Evolutionary conservation across 139 green algal species (phyloP).

Genomic region (Desmodesmus armatus): DNA sequence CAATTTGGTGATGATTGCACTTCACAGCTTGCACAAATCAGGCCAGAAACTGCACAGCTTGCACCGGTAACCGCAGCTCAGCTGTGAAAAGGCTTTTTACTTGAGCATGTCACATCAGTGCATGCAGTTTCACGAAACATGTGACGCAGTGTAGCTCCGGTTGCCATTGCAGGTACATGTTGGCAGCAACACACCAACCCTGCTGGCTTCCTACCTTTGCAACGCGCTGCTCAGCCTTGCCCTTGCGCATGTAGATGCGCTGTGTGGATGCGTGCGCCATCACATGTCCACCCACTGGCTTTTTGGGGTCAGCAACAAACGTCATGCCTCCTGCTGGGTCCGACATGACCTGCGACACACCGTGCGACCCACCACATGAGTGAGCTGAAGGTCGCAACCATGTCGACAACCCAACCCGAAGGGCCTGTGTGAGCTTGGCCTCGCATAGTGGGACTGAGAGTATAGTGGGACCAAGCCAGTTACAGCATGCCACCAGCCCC

Average conservation of each 20-base stretch:
- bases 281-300: conserved; percentile 74
- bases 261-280: conserved; percentile 87
- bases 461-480: no score
- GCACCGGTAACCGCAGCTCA: no score
- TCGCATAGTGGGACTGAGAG: no score
- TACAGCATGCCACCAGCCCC: no score
- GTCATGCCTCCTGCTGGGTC: conserved; percentile 80
- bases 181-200: neutral
- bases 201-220: conserved; percentile 71
- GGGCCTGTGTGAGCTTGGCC: no score
- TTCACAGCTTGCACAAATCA: no score
- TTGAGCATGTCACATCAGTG: no score
- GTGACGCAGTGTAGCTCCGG: neutral
- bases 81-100: no score
- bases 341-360: conserved; percentile 69
- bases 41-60: no score
- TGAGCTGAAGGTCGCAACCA: neutral
- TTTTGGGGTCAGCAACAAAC: conserved; percentile 92
- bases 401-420: neutral
- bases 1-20: no score
- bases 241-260: conserved; percentile 80
- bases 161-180: neutral
- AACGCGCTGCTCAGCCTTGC: conserved; percentile 90
- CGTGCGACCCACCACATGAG: conserved; percentile 24
- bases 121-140: neutral